Evolutionary conservation across 1,284 basidiomycete genomes (phyloP).

Genomic region (Sanghuangporus weigelae): DNA sequence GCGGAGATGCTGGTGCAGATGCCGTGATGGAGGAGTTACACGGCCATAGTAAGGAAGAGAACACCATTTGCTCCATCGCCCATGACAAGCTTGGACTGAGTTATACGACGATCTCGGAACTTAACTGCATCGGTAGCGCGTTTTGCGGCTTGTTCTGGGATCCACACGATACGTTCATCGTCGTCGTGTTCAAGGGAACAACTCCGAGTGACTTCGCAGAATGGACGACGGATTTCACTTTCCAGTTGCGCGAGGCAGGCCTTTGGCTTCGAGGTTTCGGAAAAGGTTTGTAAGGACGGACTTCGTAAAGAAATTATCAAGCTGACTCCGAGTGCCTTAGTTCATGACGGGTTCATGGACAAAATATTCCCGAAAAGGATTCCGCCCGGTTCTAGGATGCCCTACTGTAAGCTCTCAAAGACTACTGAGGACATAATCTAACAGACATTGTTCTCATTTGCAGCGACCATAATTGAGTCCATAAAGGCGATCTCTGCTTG

Average conservation of each 20-base stretch:
- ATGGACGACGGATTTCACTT: conserved; percentile 30
- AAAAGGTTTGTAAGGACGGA: conserved; percentile 16
- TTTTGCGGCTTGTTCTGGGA: conserved; percentile 24
- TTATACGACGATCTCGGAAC: conserved; percentile 24
- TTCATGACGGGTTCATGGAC: conserved; percentile 26
- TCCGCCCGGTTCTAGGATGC: conserved; percentile 17
- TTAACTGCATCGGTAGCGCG: conserved; percentile 22
- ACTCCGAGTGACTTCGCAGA: conserved; percentile 31
- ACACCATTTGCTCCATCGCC: conserved; percentile 17
- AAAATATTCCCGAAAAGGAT: conserved; percentile 24
- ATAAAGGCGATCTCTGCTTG: conserved; percentile 19
- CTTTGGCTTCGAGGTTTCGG: conserved; percentile 25
- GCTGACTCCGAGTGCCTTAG: background rate
- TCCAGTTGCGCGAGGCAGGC: conserved; percentile 21
- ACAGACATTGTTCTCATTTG: background rate
- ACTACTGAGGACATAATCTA: background rate
- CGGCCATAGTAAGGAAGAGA: conserved; percentile 18
- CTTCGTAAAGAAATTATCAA: background rate
- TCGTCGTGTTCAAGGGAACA: conserved; percentile 28
- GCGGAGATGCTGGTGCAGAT: conserved; percentile 16
- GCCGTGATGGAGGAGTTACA: conserved; percentile 18
- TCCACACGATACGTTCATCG: conserved; percentile 21
- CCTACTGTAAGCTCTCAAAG: conserved; percentile 19
- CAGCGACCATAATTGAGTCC: conserved; percentile 22
- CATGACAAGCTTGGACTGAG: conserved; percentile 18